phyloP scores from a whole-genome alignment of 2,329 filamentous ascomycete genomes.

The Monosporascus sp. region DNA sequence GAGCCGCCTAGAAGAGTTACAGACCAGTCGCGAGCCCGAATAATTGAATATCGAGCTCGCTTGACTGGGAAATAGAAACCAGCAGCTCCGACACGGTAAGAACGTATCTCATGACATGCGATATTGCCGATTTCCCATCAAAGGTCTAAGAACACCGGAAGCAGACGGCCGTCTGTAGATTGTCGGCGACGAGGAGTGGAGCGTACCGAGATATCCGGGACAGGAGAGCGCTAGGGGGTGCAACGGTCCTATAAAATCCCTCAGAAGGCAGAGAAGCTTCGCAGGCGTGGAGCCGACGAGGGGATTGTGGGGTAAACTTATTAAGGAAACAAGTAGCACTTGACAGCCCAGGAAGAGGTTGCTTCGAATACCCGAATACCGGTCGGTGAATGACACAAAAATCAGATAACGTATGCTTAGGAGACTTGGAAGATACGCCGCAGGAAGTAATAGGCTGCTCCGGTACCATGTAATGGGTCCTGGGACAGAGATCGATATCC shows the following conservation, averaged over 20 bases:
- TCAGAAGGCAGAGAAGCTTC: background rate
- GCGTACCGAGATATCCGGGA: background rate
- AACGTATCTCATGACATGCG: constrained; percentile 24
- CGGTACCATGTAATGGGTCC: no score
- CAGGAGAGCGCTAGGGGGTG: background rate
- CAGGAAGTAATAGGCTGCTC: no score
- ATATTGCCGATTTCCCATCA: background rate
- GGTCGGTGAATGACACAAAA: background rate
- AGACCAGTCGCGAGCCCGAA: constrained; percentile 17
- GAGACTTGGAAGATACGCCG: no score
- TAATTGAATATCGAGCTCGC: constrained; percentile 19
- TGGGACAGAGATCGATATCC: no score
- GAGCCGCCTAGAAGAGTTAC: background rate
- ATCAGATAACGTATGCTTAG: background rate
- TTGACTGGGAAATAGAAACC: constrained; percentile 23
- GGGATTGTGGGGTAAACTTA: background rate
- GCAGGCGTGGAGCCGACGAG: background rate
- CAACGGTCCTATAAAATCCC: background rate
- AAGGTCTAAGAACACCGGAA: background rate
- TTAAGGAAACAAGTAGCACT: background rate
- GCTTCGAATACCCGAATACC: background rate
- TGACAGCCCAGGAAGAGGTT: background rate
- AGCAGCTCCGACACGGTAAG: constrained; percentile 18
- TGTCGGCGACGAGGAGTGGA: background rate
- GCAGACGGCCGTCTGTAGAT: background rate